Conservation (phyloP, 1,284 basidiomycete genomes). For the Mycena sp. region DNA sequence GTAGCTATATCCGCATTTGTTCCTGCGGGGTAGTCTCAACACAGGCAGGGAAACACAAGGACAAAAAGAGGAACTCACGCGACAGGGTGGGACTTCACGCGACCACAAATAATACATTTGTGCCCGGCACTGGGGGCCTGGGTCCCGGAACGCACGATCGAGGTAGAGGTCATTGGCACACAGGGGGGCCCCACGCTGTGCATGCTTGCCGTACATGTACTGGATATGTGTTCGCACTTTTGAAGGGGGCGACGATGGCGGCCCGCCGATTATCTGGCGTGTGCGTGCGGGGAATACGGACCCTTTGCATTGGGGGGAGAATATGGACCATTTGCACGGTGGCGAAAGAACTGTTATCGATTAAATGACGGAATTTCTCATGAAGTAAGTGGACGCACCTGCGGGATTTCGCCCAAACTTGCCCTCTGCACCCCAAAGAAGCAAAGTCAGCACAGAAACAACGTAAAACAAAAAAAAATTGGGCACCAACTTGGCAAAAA, state of each 20-base stretch:
- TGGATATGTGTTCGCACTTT: not conserved
- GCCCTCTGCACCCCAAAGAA: not conserved
- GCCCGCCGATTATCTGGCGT: no score
- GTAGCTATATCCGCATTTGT: slow-evolving; percentile 4
- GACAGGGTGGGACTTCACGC: slow-evolving; percentile 7
- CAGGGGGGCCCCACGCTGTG: not conserved
- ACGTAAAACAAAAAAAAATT: no score
- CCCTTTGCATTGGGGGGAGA: no score
- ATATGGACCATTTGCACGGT: no score
- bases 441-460: not conserved
- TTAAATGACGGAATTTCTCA: no score
- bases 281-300: no score
- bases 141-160: not conserved
- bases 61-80: not conserved
- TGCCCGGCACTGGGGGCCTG: not conserved
- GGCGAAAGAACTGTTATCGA: no score
- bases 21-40: not conserved
- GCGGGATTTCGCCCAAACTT: no score
- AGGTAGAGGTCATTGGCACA: not conserved
- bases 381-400: no score
- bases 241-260: no score
- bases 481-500: not conserved
- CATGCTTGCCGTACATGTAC: not conserved
- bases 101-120: not conserved
- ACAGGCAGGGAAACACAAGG: no score